Percentiles rank a stretch among this genome's conserved stretches.
phyloP scores from a whole-genome alignment of 2,329 filamentous ascomycete genomes.

The Ascochyta clinopodiicola region DNA sequence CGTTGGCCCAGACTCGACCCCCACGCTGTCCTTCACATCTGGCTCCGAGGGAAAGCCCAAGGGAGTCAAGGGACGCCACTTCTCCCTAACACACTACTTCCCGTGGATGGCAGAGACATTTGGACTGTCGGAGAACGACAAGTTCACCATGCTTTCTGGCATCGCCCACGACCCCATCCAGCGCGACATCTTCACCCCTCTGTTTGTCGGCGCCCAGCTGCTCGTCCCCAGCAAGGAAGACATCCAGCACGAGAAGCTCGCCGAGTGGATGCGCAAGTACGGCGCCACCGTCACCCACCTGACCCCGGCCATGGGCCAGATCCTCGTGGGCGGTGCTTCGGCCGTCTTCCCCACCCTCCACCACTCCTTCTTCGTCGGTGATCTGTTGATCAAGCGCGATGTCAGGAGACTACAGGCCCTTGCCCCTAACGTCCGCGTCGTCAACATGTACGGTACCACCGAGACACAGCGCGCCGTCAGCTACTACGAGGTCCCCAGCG shows the following conservation, averaged over 20 bases:
- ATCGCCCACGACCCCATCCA: conserved; percentile 76
- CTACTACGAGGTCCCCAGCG: conserved; percentile 78
- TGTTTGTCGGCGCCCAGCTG: conserved; percentile 83
- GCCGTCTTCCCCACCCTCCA: conserved; percentile 79
- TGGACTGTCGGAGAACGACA: conserved; percentile 71
- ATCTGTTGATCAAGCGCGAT: conserved; percentile 84
- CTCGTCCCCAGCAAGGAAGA: conserved; percentile 81
- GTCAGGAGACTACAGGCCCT: conserved; percentile 77
- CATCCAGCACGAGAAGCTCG: conserved; percentile 83
- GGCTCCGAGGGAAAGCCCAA: conserved; percentile 83
- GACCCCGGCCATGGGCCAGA: conserved; percentile 96
- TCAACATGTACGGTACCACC: conserved; percentile 89
- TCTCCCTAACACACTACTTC: conserved; percentile 83
- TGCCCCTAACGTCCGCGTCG: conserved; percentile 75
- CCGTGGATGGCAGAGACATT: conserved; percentile 92
- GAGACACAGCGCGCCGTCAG: conserved; percentile 83
- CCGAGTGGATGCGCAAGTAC: conserved; percentile 85
- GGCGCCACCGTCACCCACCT: conserved; percentile 82
- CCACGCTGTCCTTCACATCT: conserved; percentile 68
- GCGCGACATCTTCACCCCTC: conserved; percentile 84
- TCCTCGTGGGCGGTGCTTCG: conserved; percentile 82
- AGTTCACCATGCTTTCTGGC: conserved; percentile 83
- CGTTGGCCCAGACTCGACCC: conserved; percentile 84
- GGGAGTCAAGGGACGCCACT: conserved; percentile 87
- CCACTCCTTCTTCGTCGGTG: conserved; percentile 88